Evolutionary conservation across 1,284 basidiomycete genomes (phyloP).

Genomic region (Schizophyllum commune): DNA sequence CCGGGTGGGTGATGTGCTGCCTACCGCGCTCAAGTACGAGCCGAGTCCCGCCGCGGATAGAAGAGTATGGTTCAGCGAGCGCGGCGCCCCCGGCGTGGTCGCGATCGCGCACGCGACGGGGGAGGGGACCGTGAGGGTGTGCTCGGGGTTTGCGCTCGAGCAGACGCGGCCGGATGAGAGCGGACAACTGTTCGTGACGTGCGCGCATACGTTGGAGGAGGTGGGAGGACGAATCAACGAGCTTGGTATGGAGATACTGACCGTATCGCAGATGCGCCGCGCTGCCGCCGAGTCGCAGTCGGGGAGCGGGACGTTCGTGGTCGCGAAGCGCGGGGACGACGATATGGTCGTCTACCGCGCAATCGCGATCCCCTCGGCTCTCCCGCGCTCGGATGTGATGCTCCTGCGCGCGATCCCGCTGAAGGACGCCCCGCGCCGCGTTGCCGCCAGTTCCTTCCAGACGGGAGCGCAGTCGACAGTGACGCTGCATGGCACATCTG

Average conservation of each 20-base stretch:
- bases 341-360: conserved; percentile 35
- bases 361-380: conserved; percentile 42
- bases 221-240: conserved; percentile 23
- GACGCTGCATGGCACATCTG: background rate
- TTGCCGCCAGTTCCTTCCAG: background rate
- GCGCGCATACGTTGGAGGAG: conserved; percentile 64
- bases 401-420: conserved; percentile 26
- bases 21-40: background rate
- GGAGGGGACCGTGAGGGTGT: conserved; percentile 44
- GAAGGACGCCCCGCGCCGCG: background rate
- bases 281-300: conserved; percentile 22
- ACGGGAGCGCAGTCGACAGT: background rate
- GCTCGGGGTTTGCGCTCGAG: conserved; percentile 54
- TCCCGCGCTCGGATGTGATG: conserved; percentile 56
- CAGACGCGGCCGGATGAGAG: conserved; percentile 20
- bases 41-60: background rate
- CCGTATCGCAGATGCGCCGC: conserved; percentile 33
- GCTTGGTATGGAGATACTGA: conserved; percentile 2
- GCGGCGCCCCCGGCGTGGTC: background rate
- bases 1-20: background rate
- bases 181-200: conserved; percentile 45
- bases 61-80: background rate
- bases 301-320: conserved; percentile 38
- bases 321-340: conserved; percentile 21
- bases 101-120: conserved; percentile 1